A percentile compares a stretch with the other conserved stretches of the same genome.
phyloP scores from a whole-genome alignment of 805 yeast genomes.

The Geotrichum ghanense region DNA sequence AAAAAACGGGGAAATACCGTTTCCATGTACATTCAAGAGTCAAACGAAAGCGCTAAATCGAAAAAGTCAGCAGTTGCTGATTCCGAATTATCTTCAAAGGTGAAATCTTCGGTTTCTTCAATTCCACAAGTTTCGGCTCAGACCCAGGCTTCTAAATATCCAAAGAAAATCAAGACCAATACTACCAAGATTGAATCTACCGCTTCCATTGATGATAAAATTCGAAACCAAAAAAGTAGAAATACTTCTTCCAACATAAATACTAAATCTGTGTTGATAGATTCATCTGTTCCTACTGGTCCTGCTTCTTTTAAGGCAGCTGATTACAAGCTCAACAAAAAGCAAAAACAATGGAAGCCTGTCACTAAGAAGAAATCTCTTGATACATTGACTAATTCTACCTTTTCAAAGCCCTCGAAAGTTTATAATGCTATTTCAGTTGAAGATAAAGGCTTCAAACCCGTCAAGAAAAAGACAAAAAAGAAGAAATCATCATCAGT shows the following conservation, averaged over 20 bases:
- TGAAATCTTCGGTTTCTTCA: too few species aligned
- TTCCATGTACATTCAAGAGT: too few species aligned
- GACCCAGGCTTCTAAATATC: too few species aligned
- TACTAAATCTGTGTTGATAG: background rate
- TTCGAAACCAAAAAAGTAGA: background rate
- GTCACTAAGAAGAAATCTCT: background rate
- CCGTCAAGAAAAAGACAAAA: background rate
- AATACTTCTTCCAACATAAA: background rate
- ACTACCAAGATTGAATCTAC: background rate
- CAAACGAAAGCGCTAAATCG: too few species aligned
- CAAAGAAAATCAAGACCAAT: too few species aligned
- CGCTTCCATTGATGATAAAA: background rate
- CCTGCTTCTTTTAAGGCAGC: background rate
- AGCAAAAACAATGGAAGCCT: background rate
- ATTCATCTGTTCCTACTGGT: background rate
- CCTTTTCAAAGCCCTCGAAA: too few species aligned
- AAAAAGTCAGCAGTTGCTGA: too few species aligned
- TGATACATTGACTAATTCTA: background rate
- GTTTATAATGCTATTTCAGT: too few species aligned
- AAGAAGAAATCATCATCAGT: background rate
- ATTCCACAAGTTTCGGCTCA: too few species aligned
- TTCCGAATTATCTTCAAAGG: too few species aligned
- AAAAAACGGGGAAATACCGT: background rate
- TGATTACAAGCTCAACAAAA: background rate
- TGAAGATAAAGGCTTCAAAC: background rate